phyloP scores from a whole-genome alignment of 2,329 filamentous ascomycete genomes.

The Stachybotrys elegans region DNA sequence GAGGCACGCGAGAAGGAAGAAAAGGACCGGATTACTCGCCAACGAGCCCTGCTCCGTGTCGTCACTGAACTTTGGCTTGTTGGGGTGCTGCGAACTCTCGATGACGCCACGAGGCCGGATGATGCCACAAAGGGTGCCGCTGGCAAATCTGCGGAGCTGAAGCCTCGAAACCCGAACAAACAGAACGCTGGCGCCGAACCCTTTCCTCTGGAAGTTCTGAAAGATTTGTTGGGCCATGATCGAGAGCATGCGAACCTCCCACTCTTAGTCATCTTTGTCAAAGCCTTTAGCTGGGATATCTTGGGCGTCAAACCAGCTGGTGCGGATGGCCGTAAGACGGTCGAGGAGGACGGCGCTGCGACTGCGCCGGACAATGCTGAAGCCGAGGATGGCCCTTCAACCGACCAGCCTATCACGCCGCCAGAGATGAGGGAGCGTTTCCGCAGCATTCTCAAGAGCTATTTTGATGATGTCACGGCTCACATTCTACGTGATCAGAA shows the following conservation, averaged over 20 bases:
- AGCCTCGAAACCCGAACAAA: conserved; percentile 49
- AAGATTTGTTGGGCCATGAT: conserved; percentile 91
- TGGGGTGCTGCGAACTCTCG: conserved; percentile 76
- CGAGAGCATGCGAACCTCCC: conserved; percentile 88
- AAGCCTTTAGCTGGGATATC: conserved; percentile 93
- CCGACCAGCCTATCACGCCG: conserved; percentile 70
- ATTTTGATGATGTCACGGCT: conserved; percentile 87
- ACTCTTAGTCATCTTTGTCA: conserved; percentile 90
- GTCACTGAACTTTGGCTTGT: conserved; percentile 97
- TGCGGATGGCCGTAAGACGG: conserved; percentile 74
- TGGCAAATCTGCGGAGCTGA: conserved; percentile 58
- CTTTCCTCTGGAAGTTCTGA: conserved; percentile 94
- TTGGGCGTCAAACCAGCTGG: conserved; percentile 70
- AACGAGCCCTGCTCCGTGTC: conserved; percentile 79
- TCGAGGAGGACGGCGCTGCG: conserved; percentile 73
- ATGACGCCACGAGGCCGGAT: conserved; percentile 58
- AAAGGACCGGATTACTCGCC: conserved; percentile 83
- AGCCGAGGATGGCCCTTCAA: conserved; percentile 38
- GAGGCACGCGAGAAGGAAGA: conserved; percentile 93
- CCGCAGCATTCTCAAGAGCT: conserved; percentile 75
- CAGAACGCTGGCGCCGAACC: conserved; percentile 68
- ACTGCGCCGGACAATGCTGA: conserved; percentile 31
- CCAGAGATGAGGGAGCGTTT: conserved; percentile 81
- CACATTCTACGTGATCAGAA: conserved; percentile 92
- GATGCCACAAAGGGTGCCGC: conserved; percentile 57